Percentiles rank a stretch among this genome's conserved stretches.
Conservation (phyloP, 768 basidiomycete genomes). For the Dacryopinax spathularia region DNA sequence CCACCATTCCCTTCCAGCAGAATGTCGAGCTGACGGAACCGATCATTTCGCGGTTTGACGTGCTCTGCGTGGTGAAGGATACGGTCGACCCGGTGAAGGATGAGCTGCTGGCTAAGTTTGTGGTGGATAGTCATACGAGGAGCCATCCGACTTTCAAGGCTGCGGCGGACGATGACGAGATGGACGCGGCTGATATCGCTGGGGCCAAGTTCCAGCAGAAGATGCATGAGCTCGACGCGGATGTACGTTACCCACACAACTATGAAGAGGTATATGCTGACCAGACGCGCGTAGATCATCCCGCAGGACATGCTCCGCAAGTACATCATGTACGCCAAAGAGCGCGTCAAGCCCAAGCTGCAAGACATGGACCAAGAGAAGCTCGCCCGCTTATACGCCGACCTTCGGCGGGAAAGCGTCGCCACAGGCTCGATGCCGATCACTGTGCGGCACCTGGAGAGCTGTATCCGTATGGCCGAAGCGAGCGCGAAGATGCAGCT, state of each 20-base stretch:
- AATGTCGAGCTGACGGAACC: conserved; percentile 98
- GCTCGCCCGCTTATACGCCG: conserved; percentile 81
- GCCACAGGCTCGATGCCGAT: conserved; percentile 99
- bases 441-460: conserved; percentile 93
- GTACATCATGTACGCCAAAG: conserved; percentile 98
- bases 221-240: conserved; percentile 43
- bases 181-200: conserved; percentile 74
- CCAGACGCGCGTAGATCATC: conserved; percentile 50
- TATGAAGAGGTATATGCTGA: not conserved
- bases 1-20: conserved; percentile 94
- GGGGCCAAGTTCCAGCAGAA: conserved; percentile 8
- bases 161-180: conserved; percentile 72
- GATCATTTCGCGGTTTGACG: conserved; percentile 94
- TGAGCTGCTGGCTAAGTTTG: conserved; percentile 89
- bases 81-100: conserved; percentile 93
- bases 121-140: conserved; percentile 90
- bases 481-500: conserved; percentile 98
- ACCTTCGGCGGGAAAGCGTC: conserved; percentile 87
- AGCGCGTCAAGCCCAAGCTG: conserved; percentile 81
- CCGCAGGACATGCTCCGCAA: conserved; percentile 92
- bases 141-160: conserved; percentile 77
- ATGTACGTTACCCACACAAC: conserved; percentile 41
- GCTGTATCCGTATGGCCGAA: conserved; percentile 98
- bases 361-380: conserved; percentile 95
- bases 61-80: conserved; percentile 95